Base-by-base conservation (phyloP, 495 filamentous ascomycete genomes). In the Astrothelium subdiscretum region DNA sequence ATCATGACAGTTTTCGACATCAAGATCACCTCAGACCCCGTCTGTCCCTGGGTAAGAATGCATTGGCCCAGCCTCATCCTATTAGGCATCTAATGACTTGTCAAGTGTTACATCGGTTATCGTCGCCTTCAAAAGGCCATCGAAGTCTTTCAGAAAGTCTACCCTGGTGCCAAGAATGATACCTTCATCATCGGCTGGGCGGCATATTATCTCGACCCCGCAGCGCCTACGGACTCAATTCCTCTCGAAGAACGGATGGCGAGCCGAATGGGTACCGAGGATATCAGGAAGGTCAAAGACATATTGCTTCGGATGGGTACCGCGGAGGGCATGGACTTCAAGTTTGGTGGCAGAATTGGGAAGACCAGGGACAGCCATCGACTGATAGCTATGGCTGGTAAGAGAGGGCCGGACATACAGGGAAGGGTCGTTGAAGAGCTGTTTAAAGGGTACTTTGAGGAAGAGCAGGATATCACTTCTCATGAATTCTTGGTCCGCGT, bases 201-300 rank as follows among this genome's bases (percentile, higher is more conserved):
- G 58, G 86, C 91, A 0, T 96, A 85, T 79, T 91, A 92, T 68
- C 82, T 96, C 26, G 86, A 90, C 70, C 87, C 88, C 0, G 72
- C 79, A 42, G 76, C 83, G 0, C 76, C 40, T 78, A 82, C 48
- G 6, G 29, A 27, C 22, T 29, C 48, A 29, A 15, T 54, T 27
- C 8, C 48, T 29, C 8, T 54, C 12, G 48, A 54, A 29, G 48
- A 54, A 29, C n/a, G 48, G 24, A 27, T 54, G 15, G 6, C 22
- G 3, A 11, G 24, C 8, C 48, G 48, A 2, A 24, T 54, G 22
- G 24, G 48, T 20, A 24, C 24, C 29, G 48, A 54, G 11, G 5
- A 54, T 5, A 24, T 29, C 8, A 20, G 29, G 29, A 54, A 54
- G 20, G 3, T 54, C 5, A 54, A 54, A 24, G 24, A 54, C 24